Conservation (phyloP, 305 asterid species). For the Fraxinus floribunda region DNA sequence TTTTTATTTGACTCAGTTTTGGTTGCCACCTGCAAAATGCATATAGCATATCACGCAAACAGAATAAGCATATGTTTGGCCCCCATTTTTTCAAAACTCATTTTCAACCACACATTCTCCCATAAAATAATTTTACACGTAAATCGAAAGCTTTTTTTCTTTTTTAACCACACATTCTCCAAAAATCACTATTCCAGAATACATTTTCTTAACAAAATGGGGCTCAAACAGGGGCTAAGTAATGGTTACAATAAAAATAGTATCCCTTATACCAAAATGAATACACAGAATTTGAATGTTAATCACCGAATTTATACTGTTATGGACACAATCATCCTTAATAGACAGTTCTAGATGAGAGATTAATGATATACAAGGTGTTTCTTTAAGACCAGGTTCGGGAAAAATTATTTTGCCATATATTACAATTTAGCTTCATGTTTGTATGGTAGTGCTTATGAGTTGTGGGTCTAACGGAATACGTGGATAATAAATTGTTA, state of each 20-base stretch:
- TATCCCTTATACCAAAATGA: slow-evolving; percentile 9
- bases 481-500: neutral
- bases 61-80: neutral
- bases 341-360: neutral
- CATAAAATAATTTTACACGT: neutral
- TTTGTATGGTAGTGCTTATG: neutral
- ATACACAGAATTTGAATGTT: slow-evolving; percentile 6
- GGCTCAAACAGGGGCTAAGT: neutral
- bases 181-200: neutral
- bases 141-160: neutral
- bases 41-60: slow-evolving; percentile 25
- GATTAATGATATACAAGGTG: neutral
- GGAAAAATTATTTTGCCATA: neutral
- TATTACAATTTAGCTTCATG: neutral
- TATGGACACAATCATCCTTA: slow-evolving; percentile 1
- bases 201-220: neutral
- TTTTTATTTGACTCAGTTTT: slow-evolving; percentile 95
- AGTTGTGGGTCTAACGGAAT: neutral
- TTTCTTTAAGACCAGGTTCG: neutral
- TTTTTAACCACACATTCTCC: neutral
- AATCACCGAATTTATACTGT: neutral
- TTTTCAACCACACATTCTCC: neutral
- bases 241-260: slow-evolving; percentile 12
- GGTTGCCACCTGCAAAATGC: slow-evolving; percentile 78
- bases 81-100: neutral